These are phyloP conservation scores for Acacia confusa DNA, from an alignment of 306 rosid species.

Conservation along the genomic window DNA sequence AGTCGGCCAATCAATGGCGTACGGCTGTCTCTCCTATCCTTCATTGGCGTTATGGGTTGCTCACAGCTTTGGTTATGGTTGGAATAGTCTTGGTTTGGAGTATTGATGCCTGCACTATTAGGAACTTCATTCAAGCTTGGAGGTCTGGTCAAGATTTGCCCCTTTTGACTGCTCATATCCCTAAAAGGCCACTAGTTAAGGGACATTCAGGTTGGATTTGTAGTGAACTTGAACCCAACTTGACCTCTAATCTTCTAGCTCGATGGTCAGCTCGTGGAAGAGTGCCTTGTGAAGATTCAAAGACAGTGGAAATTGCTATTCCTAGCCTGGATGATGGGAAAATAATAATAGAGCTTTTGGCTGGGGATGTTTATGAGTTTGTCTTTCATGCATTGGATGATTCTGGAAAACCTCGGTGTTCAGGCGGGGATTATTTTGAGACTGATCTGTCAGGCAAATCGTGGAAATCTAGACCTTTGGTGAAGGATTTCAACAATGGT, in stretches of 20 bases:
- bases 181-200: conserved; percentile 21
- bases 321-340: conserved; percentile 57
- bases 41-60: conserved; percentile 63
- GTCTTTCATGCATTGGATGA: conserved; percentile 70
- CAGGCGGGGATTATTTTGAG: conserved; percentile 93
- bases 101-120: conserved; percentile 56
- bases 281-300: conserved; percentile 68
- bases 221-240: conserved; percentile 58
- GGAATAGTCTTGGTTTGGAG: conserved; percentile 73
- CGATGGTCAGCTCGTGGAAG: conserved; percentile 74
- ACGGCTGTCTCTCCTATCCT: conserved; percentile 38
- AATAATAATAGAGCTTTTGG: conserved; percentile 46
- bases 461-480: conserved; percentile 85
- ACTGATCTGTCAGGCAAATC: conserved; percentile 82
- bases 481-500: conserved; percentile 80
- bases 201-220: conserved; percentile 53
- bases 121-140: conserved; percentile 52
- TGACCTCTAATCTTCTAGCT: conserved; percentile 64
- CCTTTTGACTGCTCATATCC: conserved; percentile 31
- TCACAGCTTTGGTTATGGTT: conserved; percentile 53
- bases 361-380: conserved; percentile 78
- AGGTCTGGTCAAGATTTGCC: conserved; percentile 48
- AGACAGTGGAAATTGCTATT: conserved; percentile 55
- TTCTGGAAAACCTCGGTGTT: conserved; percentile 64
- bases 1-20: conserved; percentile 42